Evolutionary conservation across 164 flowering plant species (phyloP), one percentile per base, ranked within the genome.

Genomic region (Tetracentron sinense): DNA sequence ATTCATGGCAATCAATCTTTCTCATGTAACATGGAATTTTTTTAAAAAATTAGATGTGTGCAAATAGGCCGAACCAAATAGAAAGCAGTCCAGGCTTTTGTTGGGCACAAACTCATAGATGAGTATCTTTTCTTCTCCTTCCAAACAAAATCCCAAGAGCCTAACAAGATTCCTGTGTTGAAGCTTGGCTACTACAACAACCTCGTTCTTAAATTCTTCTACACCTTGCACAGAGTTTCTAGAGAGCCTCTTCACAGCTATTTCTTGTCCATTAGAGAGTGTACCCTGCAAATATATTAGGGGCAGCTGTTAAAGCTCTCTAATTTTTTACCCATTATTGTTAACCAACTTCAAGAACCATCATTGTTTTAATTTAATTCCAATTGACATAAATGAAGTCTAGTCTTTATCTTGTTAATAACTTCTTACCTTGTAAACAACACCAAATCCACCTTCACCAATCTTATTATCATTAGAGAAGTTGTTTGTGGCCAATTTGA

Each of bases 401-500:
- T n/a, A n/a, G n/a, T n/a, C n/a, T n/a, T n/a, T n/a, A n/a, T n/a
- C n/a, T n/a, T n/a, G n/a, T n/a, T n/a, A n/a, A n/a, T n/a, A n/a
- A n/a, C n/a, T n/a, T n/a, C n/a, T n/a, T n/a, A n/a, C n/a, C n/a
- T n/a, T n/a, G n/a, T n/a, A n/a, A n/a, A n/a, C n/a, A n/a, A n/a
- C n/a, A n/a, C n/a, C n/a, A n/a, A n/a, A n/a, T n/a, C n/a, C n/a
- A n/a, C n/a, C 72, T n/a, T 48, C 33, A 4, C 72, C 68, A 53
- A 69, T 28, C 46, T 57, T 69, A 25, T 69, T 56, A 6, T 57
- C 59, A 35, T 56, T 59, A 4, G 74, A 60, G 54, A 71, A 71
- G 57, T 61, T 48, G 21, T 56, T 51, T 48, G 74, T 71, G 1
- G 66, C 62, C 17, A 46, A 52, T 25, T 28, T 29, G 16, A 71